Evolutionary conservation across 2,329 filamentous ascomycete species (phyloP).

Genomic region (Corniculantispora saksenae): DNA sequence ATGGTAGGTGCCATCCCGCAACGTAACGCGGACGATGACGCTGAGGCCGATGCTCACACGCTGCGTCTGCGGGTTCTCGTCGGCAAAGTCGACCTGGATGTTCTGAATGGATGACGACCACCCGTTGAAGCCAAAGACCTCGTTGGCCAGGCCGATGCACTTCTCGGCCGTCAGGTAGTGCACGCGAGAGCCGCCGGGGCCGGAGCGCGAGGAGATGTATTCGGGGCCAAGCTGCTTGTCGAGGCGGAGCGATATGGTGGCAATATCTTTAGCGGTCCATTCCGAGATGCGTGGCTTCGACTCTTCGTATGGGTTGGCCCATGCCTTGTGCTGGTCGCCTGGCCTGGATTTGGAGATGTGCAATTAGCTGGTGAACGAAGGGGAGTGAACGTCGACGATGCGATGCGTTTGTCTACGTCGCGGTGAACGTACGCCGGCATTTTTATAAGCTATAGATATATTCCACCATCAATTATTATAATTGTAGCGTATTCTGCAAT

Average conservation of each 20-base stretch:
- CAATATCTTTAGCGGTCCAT: conserved; percentile 89
- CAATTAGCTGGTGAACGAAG: conserved; percentile 13
- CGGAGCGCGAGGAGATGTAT: conserved; percentile 85
- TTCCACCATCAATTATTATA: conserved; percentile 5
- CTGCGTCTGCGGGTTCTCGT: conserved; percentile 76
- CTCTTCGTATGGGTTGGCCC: conserved; percentile 82
- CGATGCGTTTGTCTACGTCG: conserved; percentile 16
- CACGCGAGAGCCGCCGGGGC: conserved; percentile 81
- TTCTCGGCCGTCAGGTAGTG: conserved; percentile 97
- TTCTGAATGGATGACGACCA: conserved; percentile 97
- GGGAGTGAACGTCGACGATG: conserved; percentile 23
- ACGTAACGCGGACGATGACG: conserved; percentile 85
- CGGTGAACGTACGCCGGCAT: conserved; percentile 47
- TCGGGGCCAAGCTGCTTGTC: conserved; percentile 95
- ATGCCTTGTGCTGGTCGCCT: conserved; percentile 62
- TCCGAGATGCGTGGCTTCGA: conserved; percentile 66
- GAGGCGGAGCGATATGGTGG: conserved; percentile 79
- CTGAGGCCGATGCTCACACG: conserved; percentile 85
- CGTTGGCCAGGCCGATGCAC: conserved; percentile 90
- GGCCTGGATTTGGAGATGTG: conserved; percentile 50
- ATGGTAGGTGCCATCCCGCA: conserved; percentile 93
- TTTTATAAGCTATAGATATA: conserved; percentile 21
- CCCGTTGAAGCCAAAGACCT: conserved; percentile 95
- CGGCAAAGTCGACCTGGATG: conserved; percentile 92
- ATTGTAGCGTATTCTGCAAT: background rate